phyloP scores from a whole-genome alignment of 176 grass and related monocot species.

The Lolium multiflorum region DNA sequence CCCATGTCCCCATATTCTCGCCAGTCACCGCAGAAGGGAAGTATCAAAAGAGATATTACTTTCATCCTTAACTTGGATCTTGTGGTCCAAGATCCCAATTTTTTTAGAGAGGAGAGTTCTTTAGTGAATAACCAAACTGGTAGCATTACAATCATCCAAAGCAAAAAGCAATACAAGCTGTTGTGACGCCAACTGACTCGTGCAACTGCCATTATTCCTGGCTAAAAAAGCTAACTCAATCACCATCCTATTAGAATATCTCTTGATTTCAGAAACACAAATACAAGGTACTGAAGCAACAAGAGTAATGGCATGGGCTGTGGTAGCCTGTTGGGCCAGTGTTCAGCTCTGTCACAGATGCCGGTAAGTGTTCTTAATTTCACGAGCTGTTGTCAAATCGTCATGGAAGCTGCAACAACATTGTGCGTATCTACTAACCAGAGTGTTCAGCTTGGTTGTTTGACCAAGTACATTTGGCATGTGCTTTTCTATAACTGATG shows the following conservation, averaged over 20 bases:
- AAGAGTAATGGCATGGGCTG: background rate
- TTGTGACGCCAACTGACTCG: background rate
- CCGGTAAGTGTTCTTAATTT: background rate
- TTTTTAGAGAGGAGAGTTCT: background rate
- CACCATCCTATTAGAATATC: background rate
- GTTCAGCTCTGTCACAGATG: background rate
- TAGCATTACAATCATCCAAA: background rate
- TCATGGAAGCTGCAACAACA: background rate
- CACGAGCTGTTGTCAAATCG: background rate
- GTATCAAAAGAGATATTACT: background rate
- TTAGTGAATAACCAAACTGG: background rate
- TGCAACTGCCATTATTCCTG: background rate
- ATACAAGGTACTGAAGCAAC: background rate
- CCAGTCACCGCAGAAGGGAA: background rate
- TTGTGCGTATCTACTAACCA: background rate
- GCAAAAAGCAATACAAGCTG: background rate
- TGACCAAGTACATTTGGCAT: background rate
- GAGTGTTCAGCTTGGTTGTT: background rate
- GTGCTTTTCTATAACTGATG: background rate
- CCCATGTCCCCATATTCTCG: background rate
- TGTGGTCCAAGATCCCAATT: background rate
- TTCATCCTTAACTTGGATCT: conserved; percentile 11
- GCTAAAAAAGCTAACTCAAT: background rate
- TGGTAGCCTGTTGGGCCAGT: background rate
- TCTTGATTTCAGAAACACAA: background rate